Evolutionary conservation across 2,329 filamentous ascomycete species (phyloP), one percentile per base, ranked within the genome.

Genomic region (Aspergillus sp.): DNA sequence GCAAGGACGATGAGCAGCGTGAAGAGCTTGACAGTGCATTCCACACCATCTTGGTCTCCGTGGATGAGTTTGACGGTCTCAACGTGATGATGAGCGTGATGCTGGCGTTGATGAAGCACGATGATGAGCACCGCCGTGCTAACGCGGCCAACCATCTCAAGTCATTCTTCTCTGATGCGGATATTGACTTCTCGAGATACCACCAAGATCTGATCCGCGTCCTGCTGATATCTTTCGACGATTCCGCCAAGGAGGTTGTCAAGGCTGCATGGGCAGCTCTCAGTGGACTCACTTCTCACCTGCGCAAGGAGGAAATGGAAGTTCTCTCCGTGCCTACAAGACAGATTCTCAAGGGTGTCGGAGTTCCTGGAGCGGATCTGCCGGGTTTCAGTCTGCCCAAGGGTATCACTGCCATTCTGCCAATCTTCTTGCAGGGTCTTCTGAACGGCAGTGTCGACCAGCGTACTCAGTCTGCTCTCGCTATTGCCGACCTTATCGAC

Each of bases 251-350:
- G 64, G 88, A 89, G 23, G 94, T 98, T 4, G 90, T 98, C 71
- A 96, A 96, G 81, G 86, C 92, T 49, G 88, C 94, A 23, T 98
- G 93, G 93, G 84, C 87, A 58, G 94, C 93, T 6, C 85, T 99
- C 62, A 92, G 82, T 69, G 91, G 91, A 61, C 90, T 99, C 69
- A 97, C 93, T 50, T 93, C 93, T 76, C 90, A 88, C 69, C 85
- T 99, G 64, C 90, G 89, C 74, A 99, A 99, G 78, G 96, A 99
- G 74, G 94, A 98, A 79, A 98, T 99, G 95, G 96, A 99, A 74
- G 88, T 90, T 0, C 84, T 99, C 50, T 93, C 97, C 19, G 82
- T 87, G 57, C 95, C 94, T 0, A 97, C 94, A 2, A 85, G 94
- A 62, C 91, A 96, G 76, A 89, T 91, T 1, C 84, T 99, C 58